Evolutionary conservation across 2,329 filamentous ascomycete genomes (phyloP).

Genomic region (Colletotrichum echinochloae): DNA sequence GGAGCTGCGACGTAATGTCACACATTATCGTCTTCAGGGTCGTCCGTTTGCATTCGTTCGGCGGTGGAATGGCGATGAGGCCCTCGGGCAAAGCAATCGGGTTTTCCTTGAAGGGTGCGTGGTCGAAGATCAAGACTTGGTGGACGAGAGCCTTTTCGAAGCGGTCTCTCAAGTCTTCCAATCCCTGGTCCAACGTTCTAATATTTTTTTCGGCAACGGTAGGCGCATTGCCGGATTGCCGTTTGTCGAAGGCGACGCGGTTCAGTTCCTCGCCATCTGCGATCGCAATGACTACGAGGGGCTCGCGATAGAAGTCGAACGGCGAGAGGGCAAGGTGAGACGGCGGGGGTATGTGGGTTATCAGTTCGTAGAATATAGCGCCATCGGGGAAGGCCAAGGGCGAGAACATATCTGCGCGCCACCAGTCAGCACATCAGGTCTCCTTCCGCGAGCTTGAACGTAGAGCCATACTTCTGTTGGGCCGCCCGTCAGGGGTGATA

Average conservation of each 20-base stretch:
- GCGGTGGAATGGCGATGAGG: slow-evolving; percentile 77
- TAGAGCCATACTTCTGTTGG: slow-evolving; percentile 78
- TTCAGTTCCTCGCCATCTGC: slow-evolving; percentile 82
- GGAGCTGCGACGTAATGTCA: slow-evolving; percentile 78
- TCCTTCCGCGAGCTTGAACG: neutral
- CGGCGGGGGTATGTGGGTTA: slow-evolving; percentile 81
- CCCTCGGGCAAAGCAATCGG: slow-evolving; percentile 72
- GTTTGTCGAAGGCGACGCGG: slow-evolving; percentile 64
- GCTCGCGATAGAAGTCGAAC: slow-evolving; percentile 91
- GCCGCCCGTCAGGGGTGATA: slow-evolving; percentile 84
- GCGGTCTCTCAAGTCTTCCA: slow-evolving; percentile 77
- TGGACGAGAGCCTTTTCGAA: slow-evolving; percentile 84
- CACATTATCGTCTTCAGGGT: slow-evolving; percentile 87
- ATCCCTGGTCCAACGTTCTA: slow-evolving; percentile 71
- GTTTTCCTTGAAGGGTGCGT: slow-evolving; percentile 60
- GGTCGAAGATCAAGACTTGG: slow-evolving; percentile 84
- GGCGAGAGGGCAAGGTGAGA: slow-evolving; percentile 85
- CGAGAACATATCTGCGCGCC: slow-evolving; percentile 84
- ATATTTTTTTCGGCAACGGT: slow-evolving; percentile 69
- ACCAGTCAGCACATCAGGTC: slow-evolving; percentile 20
- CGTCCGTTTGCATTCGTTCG: slow-evolving; percentile 76
- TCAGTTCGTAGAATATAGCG: slow-evolving; percentile 88
- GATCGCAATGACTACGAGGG: slow-evolving; percentile 84
- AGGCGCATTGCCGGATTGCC: slow-evolving; percentile 63
- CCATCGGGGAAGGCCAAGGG: slow-evolving; percentile 89